Percentiles rank a stretch among this genome's conserved stretches.
These are phyloP conservation scores for Cynanchum wilfordii DNA, from an alignment of 257 asterid species.

Conservation along the genomic window DNA sequence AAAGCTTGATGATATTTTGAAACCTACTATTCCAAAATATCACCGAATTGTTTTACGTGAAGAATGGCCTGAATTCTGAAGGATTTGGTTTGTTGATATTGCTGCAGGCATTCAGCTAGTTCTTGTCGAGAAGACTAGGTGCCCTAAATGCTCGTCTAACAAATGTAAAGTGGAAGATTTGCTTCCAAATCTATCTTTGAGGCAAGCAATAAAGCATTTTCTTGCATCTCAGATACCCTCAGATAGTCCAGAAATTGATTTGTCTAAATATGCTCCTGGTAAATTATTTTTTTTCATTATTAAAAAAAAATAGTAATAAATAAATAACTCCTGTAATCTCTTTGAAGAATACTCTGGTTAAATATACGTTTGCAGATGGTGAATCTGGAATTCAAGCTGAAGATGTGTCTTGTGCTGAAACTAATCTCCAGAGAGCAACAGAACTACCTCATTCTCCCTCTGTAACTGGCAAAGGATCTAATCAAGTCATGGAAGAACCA, in stretches of 20 bases:
- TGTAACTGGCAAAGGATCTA: constrained; percentile 70
- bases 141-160: constrained; percentile 80
- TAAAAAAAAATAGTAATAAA: neutral
- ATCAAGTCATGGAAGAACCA: constrained; percentile 43
- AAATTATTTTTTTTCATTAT: neutral
- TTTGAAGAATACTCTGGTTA: neutral
- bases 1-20: no score
- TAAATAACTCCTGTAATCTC: neutral
- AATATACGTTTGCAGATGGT: constrained; percentile 51
- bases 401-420: constrained; percentile 49
- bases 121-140: constrained; percentile 58
- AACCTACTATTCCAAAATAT: neutral
- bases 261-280: constrained; percentile 75
- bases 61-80: constrained; percentile 1
- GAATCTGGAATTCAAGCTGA: constrained; percentile 80
- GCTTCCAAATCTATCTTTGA: constrained; percentile 78
- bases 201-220: constrained; percentile 67
- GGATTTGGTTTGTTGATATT: neutral
- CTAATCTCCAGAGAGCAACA: constrained; percentile 40
- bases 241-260: constrained; percentile 38
- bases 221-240: constrained; percentile 56
- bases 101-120: constrained; percentile 60
- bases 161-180: constrained; percentile 57
- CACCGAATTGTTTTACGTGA: neutral
- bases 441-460: constrained; percentile 67